These are phyloP conservation scores for Hypoxylon sp. DNA, from an alignment of 2,329 filamentous ascomycete species.

Conservation along the genomic window DNA sequence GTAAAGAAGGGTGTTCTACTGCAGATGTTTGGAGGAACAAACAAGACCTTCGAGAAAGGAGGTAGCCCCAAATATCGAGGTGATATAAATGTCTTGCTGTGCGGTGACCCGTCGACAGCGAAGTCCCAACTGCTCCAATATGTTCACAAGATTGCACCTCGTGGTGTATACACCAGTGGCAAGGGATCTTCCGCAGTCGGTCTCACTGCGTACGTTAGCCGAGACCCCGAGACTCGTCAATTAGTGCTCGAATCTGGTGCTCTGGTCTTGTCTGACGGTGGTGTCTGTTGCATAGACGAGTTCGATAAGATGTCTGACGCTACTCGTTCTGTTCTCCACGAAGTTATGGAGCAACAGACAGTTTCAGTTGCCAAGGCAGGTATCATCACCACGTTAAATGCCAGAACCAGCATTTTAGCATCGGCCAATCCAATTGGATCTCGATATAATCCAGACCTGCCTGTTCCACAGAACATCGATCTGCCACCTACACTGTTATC, in stretches of 20 bases:
- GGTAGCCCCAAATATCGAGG: conserved; percentile 95
- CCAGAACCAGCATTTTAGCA: conserved; percentile 92
- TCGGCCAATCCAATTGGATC: conserved; percentile 98
- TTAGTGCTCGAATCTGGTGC: conserved; percentile 85
- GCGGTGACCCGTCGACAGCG: conserved; percentile 94
- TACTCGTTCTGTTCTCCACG: conserved; percentile 84
- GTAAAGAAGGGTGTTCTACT: conserved; percentile 98
- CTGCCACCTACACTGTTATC: conserved; percentile 94
- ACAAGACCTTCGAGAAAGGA: conserved; percentile 97
- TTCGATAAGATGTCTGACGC: conserved; percentile 89
- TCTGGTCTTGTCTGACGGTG: conserved; percentile 82
- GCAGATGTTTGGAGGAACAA: conserved; percentile 96
- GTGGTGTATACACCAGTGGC: conserved; percentile 84
- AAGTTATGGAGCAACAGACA: conserved; percentile 91
- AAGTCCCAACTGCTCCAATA: conserved; percentile 97
- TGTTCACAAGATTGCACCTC: conserved; percentile 96
- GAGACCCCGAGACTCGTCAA: conserved; percentile 83
- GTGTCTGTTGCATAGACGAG: conserved; percentile 87
- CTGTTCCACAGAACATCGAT: conserved; percentile 98
- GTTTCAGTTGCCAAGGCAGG: conserved; percentile 90
- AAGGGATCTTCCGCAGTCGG: conserved; percentile 85
- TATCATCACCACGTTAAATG: conserved; percentile 97
- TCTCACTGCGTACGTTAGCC: conserved; percentile 84
- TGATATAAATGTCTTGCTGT: conserved; percentile 96
- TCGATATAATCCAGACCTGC: conserved; percentile 95